phyloP scores from a whole-genome alignment of 352 stramenopile genomes.

The Pythium myriotylum region DNA sequence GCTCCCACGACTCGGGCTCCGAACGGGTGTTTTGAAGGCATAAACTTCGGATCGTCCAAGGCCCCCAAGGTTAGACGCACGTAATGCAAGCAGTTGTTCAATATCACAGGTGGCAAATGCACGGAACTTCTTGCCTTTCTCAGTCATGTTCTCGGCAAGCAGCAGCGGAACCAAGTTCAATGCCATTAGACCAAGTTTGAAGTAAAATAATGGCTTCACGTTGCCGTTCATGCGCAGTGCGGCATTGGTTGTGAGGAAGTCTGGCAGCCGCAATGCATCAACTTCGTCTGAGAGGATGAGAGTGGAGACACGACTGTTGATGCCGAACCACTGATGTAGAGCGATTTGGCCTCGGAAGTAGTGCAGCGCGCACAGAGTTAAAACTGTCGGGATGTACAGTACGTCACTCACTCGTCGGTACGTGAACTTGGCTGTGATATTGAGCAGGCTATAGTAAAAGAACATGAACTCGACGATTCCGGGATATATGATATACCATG shows the following conservation, averaged over 20 bases:
- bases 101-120: constrained; percentile 11
- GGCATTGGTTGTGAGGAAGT: constrained; percentile 35
- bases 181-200: constrained; percentile 29
- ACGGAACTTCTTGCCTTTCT: constrained; percentile 3
- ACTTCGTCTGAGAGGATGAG: constrained; percentile 24
- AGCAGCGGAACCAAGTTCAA: constrained; percentile 32
- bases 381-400: constrained; percentile 35
- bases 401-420: constrained; percentile 31
- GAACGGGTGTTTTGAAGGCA: too few relatives aligned
- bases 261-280: constrained; percentile 17
- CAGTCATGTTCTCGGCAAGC: constrained; percentile 15
- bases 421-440: constrained; percentile 27
- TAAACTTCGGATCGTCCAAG: constrained; percentile 21
- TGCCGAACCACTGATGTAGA: constrained; percentile 6
- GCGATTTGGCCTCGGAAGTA: constrained; percentile 27
- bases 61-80: constrained; percentile 30
- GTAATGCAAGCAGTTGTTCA: constrained; percentile 30
- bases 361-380: constrained; percentile 28
- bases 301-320: constrained; percentile 29
- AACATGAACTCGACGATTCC: constrained; percentile 29
- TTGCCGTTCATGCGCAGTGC: constrained; percentile 38
- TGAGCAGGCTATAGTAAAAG: constrained; percentile 38
- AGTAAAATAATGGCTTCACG: constrained; percentile 17
- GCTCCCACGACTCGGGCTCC: too few relatives aligned
- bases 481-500: constrained; percentile 42